These are phyloP conservation scores for Austroboletus eburneus DNA, from an alignment of 768 basidiomycete genomes.

Conservation along the genomic window DNA sequence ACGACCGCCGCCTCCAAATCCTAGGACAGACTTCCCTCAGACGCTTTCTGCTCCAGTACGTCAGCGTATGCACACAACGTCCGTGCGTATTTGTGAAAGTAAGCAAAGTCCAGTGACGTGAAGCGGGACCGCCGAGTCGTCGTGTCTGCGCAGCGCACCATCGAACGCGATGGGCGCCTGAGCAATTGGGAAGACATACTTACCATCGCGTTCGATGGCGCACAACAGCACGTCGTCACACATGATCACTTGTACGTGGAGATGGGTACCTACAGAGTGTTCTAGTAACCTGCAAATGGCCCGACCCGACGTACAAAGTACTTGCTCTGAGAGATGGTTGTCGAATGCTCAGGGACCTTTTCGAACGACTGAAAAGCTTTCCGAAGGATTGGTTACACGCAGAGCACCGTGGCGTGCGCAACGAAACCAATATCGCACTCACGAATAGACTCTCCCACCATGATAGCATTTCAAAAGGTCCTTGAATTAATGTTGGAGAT, in stretches of 20 bases:
- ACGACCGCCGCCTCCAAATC: constrained; percentile 20
- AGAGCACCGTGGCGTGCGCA: too few relatives aligned
- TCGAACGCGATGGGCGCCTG: constrained; percentile 17
- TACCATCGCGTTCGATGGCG: constrained; percentile 24
- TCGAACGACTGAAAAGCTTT: too few relatives aligned
- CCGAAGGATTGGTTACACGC: too few relatives aligned
- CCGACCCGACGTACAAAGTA: too few relatives aligned
- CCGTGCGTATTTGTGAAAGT: constrained; percentile 4
- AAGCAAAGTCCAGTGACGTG: background rate
- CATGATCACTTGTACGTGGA: constrained; percentile 7
- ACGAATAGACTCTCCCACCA: too few relatives aligned
- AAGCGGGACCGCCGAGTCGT: background rate
- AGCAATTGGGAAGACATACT: constrained; percentile 15
- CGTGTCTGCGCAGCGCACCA: constrained; percentile 9
- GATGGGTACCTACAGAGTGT: constrained; percentile 7
- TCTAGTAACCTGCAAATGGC: too few relatives aligned
- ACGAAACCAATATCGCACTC: too few relatives aligned
- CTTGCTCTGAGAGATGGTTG: too few relatives aligned
- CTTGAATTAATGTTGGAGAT: too few relatives aligned
- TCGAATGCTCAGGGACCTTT: too few relatives aligned
- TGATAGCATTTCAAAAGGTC: too few relatives aligned
- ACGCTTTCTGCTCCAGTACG: constrained; percentile 8
- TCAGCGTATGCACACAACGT: constrained; percentile 16
- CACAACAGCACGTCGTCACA: constrained; percentile 5
- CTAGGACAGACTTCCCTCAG: constrained; percentile 7